phyloP scores from a whole-genome alignment of 2,329 filamentous ascomycete species.

The Pseudogymnoascus sp. region DNA sequence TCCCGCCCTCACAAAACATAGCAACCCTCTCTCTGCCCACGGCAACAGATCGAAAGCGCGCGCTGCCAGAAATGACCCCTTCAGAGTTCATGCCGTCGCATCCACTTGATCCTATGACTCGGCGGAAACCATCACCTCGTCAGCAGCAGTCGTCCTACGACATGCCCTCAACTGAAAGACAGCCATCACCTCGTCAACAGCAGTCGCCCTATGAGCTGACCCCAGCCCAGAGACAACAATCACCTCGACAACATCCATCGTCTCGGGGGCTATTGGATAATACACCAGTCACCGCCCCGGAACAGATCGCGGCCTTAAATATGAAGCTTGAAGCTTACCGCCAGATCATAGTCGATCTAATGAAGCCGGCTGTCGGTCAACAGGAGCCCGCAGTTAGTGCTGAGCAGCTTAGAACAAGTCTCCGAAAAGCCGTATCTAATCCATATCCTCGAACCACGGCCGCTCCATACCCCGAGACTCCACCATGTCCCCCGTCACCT shows the following conservation, averaged over 20 bases:
- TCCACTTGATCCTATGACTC: not conserved
- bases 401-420: not conserved
- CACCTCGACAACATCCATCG: not conserved
- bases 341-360: conserved; percentile 2
- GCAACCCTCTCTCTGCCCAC: not conserved
- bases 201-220: not conserved
- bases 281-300: not conserved
- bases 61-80: not conserved
- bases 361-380: not conserved
- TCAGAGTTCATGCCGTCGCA: not conserved
- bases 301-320: not conserved
- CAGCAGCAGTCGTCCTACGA: not conserved
- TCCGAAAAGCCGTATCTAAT: not conserved
- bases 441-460: not conserved
- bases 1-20: not conserved
- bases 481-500: not conserved
- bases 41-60: not conserved
- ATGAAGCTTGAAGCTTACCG: not conserved
- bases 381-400: not conserved
- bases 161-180: not conserved
- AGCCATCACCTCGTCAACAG: not conserved
- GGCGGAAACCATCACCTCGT: not conserved
- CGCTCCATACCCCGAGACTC: not conserved
- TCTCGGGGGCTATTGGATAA: not conserved
- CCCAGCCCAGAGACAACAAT: not conserved